phyloP scores from a whole-genome alignment of 306 rosid species.

The Cucurbita argyrosperma region DNA sequence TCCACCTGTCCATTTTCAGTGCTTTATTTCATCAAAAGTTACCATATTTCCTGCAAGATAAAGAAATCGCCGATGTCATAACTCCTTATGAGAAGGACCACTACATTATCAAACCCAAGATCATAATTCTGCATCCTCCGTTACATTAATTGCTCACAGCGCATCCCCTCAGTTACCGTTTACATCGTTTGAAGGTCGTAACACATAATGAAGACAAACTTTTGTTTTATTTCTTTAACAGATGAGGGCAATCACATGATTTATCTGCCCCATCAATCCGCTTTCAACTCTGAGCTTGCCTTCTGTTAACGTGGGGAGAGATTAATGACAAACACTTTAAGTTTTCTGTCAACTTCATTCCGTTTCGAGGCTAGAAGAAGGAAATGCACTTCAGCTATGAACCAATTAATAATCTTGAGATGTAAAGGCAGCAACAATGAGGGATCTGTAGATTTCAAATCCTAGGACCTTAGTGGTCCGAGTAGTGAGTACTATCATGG shows the following conservation, averaged over 20 bases:
- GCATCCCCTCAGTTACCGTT: neutral
- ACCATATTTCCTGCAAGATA: neutral
- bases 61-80: neutral
- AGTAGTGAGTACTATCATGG: slow-evolving; percentile 15
- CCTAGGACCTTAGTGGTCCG: slow-evolving; percentile 10
- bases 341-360: neutral
- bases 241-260: neutral
- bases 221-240: neutral
- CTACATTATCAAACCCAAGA: neutral
- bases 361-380: neutral
- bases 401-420: neutral
- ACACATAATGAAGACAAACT: neutral
- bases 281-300: neutral
- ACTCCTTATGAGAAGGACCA: slow-evolving; percentile 1
- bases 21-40: neutral
- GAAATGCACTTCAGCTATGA: neutral
- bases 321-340: neutral
- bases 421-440: neutral
- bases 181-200: neutral
- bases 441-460: neutral
- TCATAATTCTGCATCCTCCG: neutral
- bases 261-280: neutral
- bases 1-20: neutral
- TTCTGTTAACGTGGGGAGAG: neutral
- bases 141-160: neutral